Base-by-base conservation (phyloP, 768 basidiomycete genomes). In the Termitomyces sp. region DNA sequence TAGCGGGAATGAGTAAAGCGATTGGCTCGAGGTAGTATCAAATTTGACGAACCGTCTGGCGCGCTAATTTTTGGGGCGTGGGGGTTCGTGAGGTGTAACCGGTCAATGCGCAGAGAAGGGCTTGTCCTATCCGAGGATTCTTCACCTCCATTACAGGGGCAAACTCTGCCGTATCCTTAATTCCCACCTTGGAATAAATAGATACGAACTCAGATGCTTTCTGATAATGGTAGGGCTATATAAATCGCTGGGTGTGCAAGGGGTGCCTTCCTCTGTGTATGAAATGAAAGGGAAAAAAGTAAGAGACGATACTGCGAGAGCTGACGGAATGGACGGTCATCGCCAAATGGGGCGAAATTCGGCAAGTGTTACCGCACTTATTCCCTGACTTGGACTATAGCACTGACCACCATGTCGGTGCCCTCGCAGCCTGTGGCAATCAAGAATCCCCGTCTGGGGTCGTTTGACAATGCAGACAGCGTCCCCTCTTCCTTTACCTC, bases 391-490 rank as follows among this genome's bases (percentile, higher is more conserved):
- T 27, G 16, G 8, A 30, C 30, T 4, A 8, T 0, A 22, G 24
- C 16, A 48, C 62, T 62, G 59, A 70, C 66, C 63, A 84, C 57
- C 34, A 63, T 85, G 83, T 69, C 82, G 55, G 76, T 79, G 39
- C 81, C 84, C n/a, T 84, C 84, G 4, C 73, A 76, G 66, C 85
- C 85, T 44, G 71, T 87, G 9, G 76, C 75, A 63, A 87, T 87
- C 44, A 73, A 65, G 55, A 68, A 66, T 33, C 71, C 71, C 26
- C 67, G 67, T n/a, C 60, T 61, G 16, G 36, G 58, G 13, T 64
- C 64, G 30, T n/a, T 54, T 16, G 56, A 56, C 24, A 69, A 66
- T 52, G 45, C 58, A 24, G 53, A 50, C 18, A 65, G 69, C 46
- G 54, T 61, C 22, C 53, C 67, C n/a, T 66, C 65, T 9, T 75